phyloP scores from a whole-genome alignment of 2,329 filamentous ascomycete genomes.

The Colletotrichum neosansevieriae region DNA sequence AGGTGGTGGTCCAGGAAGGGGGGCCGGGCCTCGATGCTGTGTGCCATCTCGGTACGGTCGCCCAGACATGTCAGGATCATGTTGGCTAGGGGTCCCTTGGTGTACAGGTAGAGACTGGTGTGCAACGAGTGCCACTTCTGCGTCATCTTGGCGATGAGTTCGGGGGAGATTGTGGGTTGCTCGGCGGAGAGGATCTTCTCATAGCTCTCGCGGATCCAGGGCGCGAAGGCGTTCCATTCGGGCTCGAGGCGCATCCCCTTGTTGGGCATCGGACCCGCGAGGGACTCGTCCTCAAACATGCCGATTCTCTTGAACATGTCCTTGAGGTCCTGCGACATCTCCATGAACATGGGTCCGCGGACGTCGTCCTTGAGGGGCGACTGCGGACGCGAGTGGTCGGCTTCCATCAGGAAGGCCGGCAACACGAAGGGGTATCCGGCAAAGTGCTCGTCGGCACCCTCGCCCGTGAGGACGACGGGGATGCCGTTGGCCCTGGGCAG shows the following conservation, averaged over 20 bases:
- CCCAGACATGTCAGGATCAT: conserved; percentile 48
- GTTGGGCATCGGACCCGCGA: conserved; percentile 5
- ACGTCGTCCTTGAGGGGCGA: conserved; percentile 36
- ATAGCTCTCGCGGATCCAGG: conserved; percentile 38
- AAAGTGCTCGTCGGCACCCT: conserved; percentile 67
- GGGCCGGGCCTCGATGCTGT: conserved; percentile 51
- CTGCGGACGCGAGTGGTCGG: conserved; percentile 54
- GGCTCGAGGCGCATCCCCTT: conserved; percentile 24
- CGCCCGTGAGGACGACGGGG: conserved; percentile 66
- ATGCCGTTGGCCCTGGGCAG: conserved; percentile 58
- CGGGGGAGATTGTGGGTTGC: conserved; percentile 35
- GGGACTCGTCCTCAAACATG: conserved; percentile 37
- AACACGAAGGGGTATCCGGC: conserved; percentile 62
- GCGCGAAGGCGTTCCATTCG: conserved; percentile 33
- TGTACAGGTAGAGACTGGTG: conserved; percentile 45
- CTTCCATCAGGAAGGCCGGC: conserved; percentile 61
- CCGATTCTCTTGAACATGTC: conserved; percentile 35
- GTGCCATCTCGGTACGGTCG: conserved; percentile 52
- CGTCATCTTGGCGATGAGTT: conserved; percentile 44
- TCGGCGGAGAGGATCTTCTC: conserved; percentile 39
- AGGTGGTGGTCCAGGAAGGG: conserved; percentile 52
- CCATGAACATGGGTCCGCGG: conserved; percentile 25
- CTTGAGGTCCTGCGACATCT: conserved; percentile 30
- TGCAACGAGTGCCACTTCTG: conserved; percentile 49
- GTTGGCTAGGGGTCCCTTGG: conserved; percentile 44